Evolutionary conservation across 306 rosid genomes (phyloP), one percentile per base, ranked within the genome.

Genomic region (Begonia peltatifolia): DNA sequence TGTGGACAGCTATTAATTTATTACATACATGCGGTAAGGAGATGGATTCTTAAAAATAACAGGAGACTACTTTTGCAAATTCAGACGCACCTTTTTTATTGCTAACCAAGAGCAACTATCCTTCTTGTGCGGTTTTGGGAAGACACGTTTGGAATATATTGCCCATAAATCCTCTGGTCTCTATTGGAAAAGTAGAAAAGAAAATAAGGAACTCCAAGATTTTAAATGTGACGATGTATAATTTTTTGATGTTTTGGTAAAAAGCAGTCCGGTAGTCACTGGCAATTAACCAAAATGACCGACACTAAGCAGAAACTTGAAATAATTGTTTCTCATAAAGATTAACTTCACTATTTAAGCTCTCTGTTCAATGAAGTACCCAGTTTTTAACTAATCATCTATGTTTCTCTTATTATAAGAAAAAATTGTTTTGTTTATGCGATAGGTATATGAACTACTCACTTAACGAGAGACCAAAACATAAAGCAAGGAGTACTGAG

Each of bases 161-260:
- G 79, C 83, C 97, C 97, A 90, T 74, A 90, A 72, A 72, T 90
- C 89, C 42, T 83, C 93, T 55, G 95, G 97, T 71, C 68, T 85
- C 97, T 90, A 41, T 14, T n/a, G 12, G 35, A 42, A 14, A 57
- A 50, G 53, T 14, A 50, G 14, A 12, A n/a, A 1, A 7, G 38
- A 30, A 30, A 30, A 30, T 30, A 30, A 30, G 2, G 38, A 30
- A 30, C 38, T 30, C 38, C 38, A 5, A 30, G 38, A 30, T 30
- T 44, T 44, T 44, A 44, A 44, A 10, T n/a, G 11, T n/a, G 48
- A 44, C 14, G 5, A 8, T 10, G 12, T 44, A 3, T 2, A 44
- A 12, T 1, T 2, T 3, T 3, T 44, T 44, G 12, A 11, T 10
- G 3, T 44, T 10, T 44, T 44, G 12, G 12, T 10, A 3, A 11